Percentiles rank a stretch among this genome's conserved stretches.
These are phyloP conservation scores for Cladochytrium replicatum DNA, from an alignment of 192 early-diverging fungal genomes.

Conservation along the genomic window DNA sequence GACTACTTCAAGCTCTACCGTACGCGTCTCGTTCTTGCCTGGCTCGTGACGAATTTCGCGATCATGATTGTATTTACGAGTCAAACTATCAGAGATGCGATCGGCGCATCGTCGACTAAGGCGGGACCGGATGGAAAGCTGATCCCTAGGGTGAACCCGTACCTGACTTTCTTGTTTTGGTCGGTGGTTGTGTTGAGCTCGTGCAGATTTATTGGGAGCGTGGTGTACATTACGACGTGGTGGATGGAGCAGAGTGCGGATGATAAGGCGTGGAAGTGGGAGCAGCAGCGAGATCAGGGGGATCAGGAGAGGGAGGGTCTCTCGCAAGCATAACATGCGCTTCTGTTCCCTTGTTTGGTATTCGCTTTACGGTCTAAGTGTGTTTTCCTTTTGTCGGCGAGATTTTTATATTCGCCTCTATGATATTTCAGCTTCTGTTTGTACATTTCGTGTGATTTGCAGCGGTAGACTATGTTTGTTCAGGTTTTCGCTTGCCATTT, in stretches of 20 bases:
- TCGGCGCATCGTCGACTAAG: conserved; percentile 12
- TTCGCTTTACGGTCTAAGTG: too few species aligned
- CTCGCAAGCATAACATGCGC: too few species aligned
- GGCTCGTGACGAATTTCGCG: conserved; percentile 30
- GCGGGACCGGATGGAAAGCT: background rate
- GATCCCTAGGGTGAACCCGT: conserved; percentile 18
- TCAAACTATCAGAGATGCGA: conserved; percentile 4
- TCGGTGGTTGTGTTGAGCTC: conserved; percentile 58
- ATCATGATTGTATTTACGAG: conserved; percentile 34
- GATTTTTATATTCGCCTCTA: too few species aligned
- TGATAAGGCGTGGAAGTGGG: too few species aligned
- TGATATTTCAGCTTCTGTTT: too few species aligned
- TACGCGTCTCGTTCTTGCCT: conserved; percentile 38
- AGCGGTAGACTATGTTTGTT: too few species aligned
- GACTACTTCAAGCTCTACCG: conserved; percentile 40
- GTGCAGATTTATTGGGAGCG: conserved; percentile 66
- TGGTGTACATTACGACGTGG: conserved; percentile 21
- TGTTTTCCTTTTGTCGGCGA: too few species aligned
- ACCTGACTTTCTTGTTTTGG: conserved; percentile 44
- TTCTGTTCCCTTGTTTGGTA: too few species aligned
- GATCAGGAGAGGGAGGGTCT: too few species aligned
- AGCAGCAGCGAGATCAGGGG: too few species aligned
- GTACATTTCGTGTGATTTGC: too few species aligned
- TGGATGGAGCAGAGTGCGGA: conserved; percentile 18
- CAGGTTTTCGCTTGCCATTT: too few species aligned